Percentiles rank a stretch among this genome's conserved stretches.
Evolutionary conservation across 2,329 filamentous ascomycete genomes (phyloP).

Genomic region (Fusarium citri): DNA sequence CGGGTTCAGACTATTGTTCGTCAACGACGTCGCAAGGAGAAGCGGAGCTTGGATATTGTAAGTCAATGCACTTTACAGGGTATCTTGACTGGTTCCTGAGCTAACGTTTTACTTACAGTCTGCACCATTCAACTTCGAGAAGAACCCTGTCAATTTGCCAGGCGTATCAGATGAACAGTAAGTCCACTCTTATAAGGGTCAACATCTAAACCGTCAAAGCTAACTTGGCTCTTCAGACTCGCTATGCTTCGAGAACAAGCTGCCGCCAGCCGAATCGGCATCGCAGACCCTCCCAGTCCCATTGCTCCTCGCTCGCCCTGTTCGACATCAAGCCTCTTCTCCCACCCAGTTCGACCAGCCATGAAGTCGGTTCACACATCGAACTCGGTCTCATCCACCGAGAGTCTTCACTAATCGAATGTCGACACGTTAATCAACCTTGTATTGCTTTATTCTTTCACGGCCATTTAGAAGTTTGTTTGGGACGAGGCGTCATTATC

Average conservation of each 20-base stretch:
- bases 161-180: conserved; percentile 71
- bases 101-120: conserved; percentile 59
- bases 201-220: background rate
- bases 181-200: conserved; percentile 44
- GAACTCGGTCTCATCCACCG: conserved; percentile 41
- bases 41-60: conserved; percentile 60
- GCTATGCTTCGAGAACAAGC: conserved; percentile 64
- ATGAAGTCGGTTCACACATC: conserved; percentile 37
- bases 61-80: conserved; percentile 31
- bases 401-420: conserved; percentile 36
- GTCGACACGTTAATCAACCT: background rate
- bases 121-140: conserved; percentile 68
- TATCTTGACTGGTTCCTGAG: background rate
- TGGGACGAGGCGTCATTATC: conserved; percentile 17
- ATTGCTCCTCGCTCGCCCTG: conserved; percentile 40
- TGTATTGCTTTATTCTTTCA: conserved; percentile 14
- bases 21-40: conserved; percentile 56
- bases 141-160: conserved; percentile 63
- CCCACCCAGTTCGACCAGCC: conserved; percentile 38
- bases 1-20: conserved; percentile 59
- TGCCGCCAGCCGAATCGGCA: conserved; percentile 61
- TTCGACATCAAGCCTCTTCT: conserved; percentile 44
- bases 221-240: conserved; percentile 50
- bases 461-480: conserved; percentile 6
- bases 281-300: conserved; percentile 51